Conservation (phyloP, 306 rosid species). For the Dalbergia oliveri region DNA sequence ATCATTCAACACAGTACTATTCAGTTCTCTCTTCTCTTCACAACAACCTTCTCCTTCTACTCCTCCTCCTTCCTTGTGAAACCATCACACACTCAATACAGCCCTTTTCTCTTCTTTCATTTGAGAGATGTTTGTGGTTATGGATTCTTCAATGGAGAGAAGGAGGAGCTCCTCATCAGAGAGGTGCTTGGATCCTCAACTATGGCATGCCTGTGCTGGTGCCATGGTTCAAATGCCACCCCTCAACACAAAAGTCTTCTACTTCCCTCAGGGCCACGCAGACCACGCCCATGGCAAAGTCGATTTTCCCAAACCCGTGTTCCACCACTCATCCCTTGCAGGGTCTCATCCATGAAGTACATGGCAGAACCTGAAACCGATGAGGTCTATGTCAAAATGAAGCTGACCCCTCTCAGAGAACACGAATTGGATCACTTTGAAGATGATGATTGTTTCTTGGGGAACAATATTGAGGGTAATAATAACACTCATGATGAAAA, state of each 20-base stretch:
- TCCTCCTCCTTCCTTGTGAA: neutral
- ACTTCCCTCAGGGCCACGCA: slow-evolving; percentile 96
- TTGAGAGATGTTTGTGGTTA: slow-evolving; percentile 53
- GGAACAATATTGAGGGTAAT: slow-evolving; percentile 52
- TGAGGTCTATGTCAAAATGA: slow-evolving; percentile 82
- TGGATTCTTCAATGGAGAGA: slow-evolving; percentile 69
- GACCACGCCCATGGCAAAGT: slow-evolving; percentile 71
- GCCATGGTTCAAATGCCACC: slow-evolving; percentile 96
- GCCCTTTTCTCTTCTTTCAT: neutral
- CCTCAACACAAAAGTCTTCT: slow-evolving; percentile 77
- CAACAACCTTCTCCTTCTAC: slow-evolving; percentile 12
- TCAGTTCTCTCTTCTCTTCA: neutral
- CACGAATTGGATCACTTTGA: slow-evolving; percentile 52
- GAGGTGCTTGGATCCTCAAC: slow-evolving; percentile 78
- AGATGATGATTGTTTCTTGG: slow-evolving; percentile 60
- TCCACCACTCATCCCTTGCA: slow-evolving; percentile 72
- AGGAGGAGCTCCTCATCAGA: slow-evolving; percentile 45
- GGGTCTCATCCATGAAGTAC: slow-evolving; percentile 69
- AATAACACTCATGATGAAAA: slow-evolving; percentile 44
- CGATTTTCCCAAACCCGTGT: slow-evolving; percentile 62
- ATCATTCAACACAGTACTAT: slow-evolving; percentile 11
- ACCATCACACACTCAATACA: neutral
- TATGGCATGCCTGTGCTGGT: slow-evolving; percentile 98
- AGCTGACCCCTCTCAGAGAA: slow-evolving; percentile 66
- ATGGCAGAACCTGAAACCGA: slow-evolving; percentile 93